Evolutionary conservation across 345 rosid genomes (phyloP), one percentile per base, ranked within the genome.

Genomic region (Combretum micranthum): DNA sequence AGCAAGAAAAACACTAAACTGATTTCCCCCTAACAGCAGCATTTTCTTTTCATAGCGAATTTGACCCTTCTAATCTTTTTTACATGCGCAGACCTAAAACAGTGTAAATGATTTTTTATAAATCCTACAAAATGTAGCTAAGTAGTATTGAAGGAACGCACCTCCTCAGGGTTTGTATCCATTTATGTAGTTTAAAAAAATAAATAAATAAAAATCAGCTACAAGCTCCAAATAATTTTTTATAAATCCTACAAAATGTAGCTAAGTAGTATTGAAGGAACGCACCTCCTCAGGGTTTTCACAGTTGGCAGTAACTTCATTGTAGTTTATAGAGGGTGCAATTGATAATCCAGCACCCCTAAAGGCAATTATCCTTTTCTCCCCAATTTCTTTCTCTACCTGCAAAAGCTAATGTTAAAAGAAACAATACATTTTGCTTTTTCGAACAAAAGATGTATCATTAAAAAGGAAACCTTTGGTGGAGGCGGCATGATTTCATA

Each of bases 401-500:
- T 93, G 77, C 43, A 69, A 44, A 63, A 68, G 10, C 21, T 52
- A 57, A 55, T 56, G 39, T 50, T 61, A 52, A 56, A 57, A 69
- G 64, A 62, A 57, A 44, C 13, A 43, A 10, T 16, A 52, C 52
- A 53, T 57, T 32, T 32, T 32, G 9, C 39, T 32, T 49, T 49
- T 7, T 25, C 47, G 22, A 15, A 12, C n/a, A 64, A 13, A 20
- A 59, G 25, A 52, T 17, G 43, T 56, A 42, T 56, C 20, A 64
- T 63, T 47, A 47, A 60, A 52, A 44, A 39, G 56, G 51, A 59
- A 59, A 88, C 99, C 80, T 76, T 79, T 2, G 62, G 62, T 22
- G 99, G 99, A 79, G 99, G 99, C 4, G 99, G 99, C 97, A 93
- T 93, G 64, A 93, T 85, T 70, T 84, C 89, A 64, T 84, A 55